phyloP scores from a whole-genome alignment of 768 basidiomycete genomes.

The Suillus sp. region DNA sequence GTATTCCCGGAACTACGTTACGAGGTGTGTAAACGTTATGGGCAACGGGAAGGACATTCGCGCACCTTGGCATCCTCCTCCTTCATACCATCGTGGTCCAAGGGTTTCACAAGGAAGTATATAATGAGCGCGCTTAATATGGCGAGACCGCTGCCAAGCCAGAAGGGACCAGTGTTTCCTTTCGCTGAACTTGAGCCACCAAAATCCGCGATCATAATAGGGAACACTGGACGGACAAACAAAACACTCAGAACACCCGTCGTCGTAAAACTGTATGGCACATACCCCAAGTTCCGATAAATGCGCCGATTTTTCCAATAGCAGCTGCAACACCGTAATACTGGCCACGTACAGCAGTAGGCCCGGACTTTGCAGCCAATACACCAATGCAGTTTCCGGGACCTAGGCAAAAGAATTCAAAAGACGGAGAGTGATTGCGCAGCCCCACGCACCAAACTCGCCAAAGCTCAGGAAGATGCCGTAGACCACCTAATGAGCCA shows the following conservation, averaged over 20 bases:
- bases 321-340: constrained; percentile 88
- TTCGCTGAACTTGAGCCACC: constrained; percentile 51
- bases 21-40: not conserved
- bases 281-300: constrained; percentile 80
- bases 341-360: constrained; percentile 84
- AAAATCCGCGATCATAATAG: constrained; percentile 66
- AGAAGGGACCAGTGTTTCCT: constrained; percentile 86
- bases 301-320: constrained; percentile 82
- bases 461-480: constrained; percentile 91
- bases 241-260: constrained; percentile 8
- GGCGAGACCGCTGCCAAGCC: constrained; percentile 85
- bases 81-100: constrained; percentile 76
- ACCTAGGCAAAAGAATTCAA: constrained; percentile 37
- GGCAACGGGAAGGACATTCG: constrained; percentile 10
- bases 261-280: constrained; percentile 7
- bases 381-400: constrained; percentile 88
- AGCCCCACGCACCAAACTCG: constrained; percentile 60
- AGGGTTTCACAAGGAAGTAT: constrained; percentile 71
- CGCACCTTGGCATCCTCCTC: constrained; percentile 69
- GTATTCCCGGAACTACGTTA: constrained; percentile 76
- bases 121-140: constrained; percentile 75
- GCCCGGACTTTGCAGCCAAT: constrained; percentile 81
- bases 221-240: constrained; percentile 50
- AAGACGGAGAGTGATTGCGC: not conserved
- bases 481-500: constrained; percentile 63